Evolutionary conservation across 2,329 filamentous ascomycete genomes (phyloP).

Genomic region (Pleomassaria siparia): DNA sequence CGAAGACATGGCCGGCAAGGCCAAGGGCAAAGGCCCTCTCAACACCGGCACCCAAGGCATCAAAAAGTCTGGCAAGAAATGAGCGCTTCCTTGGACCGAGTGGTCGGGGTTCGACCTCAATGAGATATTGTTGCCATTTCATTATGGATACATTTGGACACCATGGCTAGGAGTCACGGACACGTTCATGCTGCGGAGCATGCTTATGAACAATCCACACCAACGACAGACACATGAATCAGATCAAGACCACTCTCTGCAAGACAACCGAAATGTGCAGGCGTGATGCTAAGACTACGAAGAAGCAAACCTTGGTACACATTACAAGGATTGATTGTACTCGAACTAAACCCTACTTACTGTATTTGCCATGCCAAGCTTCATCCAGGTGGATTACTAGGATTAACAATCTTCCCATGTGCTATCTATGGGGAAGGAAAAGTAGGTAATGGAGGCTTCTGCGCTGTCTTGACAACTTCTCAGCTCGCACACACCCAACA

Average conservation of each 20-base stretch:
- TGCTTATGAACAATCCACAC: slow-evolving; percentile 23
- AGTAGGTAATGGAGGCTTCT: no score
- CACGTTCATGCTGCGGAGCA: slow-evolving; percentile 18
- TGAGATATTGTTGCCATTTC: slow-evolving; percentile 3
- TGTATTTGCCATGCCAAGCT: no score
- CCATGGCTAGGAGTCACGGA: slow-evolving; percentile 26
- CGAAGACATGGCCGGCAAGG: slow-evolving; percentile 71
- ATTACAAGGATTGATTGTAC: no score
- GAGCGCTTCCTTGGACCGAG: slow-evolving; percentile 13
- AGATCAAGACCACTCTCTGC: neutral
- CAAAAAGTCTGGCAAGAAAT: slow-evolving; percentile 99
- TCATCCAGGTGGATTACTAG: no score
- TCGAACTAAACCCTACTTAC: no score
- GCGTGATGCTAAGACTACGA: neutral
- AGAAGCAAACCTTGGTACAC: no score
- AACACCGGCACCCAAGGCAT: slow-evolving; percentile 85
- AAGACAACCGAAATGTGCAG: no score
- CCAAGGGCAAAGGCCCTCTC: slow-evolving; percentile 84
- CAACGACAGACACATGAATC: slow-evolving; percentile 4
- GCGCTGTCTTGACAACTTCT: no score
- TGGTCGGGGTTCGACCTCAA: neutral
- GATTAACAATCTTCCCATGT: no score
- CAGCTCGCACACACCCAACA: no score
- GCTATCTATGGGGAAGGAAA: no score
- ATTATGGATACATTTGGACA: slow-evolving; percentile 23